These are phyloP conservation scores for Fusarium humuli DNA, from an alignment of 2,329 filamentous ascomycete genomes.

Conservation along the genomic window DNA sequence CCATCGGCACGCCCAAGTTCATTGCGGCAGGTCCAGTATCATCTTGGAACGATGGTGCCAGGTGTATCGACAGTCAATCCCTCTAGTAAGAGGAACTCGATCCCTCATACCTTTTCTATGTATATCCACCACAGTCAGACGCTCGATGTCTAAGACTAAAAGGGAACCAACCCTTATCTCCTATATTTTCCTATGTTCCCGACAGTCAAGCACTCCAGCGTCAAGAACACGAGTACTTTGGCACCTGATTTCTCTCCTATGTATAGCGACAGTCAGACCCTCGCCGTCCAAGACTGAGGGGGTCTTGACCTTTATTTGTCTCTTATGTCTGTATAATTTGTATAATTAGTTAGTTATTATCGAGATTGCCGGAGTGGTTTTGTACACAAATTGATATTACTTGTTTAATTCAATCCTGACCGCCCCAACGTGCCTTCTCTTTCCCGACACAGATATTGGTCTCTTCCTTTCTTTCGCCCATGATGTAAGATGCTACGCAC, in stretches of 20 bases:
- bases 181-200: slow-evolving; percentile 4
- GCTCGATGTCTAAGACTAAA: slow-evolving; percentile 1
- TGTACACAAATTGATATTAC: slow-evolving; percentile 16
- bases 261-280: slow-evolving; percentile 8
- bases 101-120: slow-evolving; percentile 20
- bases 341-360: slow-evolving; percentile 9
- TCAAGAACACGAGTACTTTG: background rate
- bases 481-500: background rate
- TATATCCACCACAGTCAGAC: slow-evolving; percentile 16
- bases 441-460: background rate
- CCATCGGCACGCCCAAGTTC: slow-evolving; percentile 22
- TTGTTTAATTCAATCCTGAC: background rate
- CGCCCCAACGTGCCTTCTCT: background rate
- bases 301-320: slow-evolving; percentile 7
- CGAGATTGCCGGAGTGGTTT: background rate
- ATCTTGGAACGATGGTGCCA: slow-evolving; percentile 37
- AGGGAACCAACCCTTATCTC: background rate
- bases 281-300: background rate
- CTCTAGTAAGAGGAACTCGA: slow-evolving; percentile 6
- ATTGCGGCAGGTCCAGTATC: slow-evolving; percentile 25
- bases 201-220: slow-evolving; percentile 1
- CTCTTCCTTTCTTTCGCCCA: background rate
- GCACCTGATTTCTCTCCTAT: slow-evolving; percentile 15
- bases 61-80: slow-evolving; percentile 39
- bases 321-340: slow-evolving; percentile 21